Evolutionary conservation across 306 rosid species (phyloP).

Genomic region (Rubus parviflorus): DNA sequence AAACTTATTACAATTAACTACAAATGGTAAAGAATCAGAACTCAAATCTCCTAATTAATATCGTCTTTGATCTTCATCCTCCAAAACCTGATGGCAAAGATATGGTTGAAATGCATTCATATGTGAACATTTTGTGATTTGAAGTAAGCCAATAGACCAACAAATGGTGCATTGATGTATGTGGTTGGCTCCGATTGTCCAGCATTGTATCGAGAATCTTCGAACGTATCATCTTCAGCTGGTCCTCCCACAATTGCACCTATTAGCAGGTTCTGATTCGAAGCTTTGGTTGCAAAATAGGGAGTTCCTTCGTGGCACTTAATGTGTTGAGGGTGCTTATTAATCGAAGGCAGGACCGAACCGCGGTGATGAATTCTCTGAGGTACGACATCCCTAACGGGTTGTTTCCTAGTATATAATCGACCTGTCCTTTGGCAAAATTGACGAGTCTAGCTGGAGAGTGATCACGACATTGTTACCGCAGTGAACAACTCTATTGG

Average conservation of each 20-base stretch:
- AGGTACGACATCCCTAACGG: background rate
- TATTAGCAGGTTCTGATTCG: background rate
- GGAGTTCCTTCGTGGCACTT: background rate
- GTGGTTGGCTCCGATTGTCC: background rate
- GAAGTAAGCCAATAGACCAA: too few species aligned
- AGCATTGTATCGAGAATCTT: background rate
- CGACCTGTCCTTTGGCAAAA: background rate
- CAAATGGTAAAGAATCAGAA: too few species aligned
- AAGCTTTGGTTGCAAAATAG: background rate
- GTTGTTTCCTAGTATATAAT: background rate
- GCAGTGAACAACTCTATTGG: background rate
- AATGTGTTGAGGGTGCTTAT: background rate
- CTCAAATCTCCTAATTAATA: too few species aligned
- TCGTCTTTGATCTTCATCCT: too few species aligned
- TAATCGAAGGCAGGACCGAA: background rate
- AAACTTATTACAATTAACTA: too few species aligned
- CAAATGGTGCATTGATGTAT: background rate
- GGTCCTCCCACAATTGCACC: background rate
- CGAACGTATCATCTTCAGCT: background rate
- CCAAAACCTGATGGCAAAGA: too few species aligned
- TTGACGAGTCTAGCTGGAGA: background rate
- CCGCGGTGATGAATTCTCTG: background rate
- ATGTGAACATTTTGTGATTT: too few species aligned
- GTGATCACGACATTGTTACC: background rate
- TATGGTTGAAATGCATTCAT: too few species aligned